Base-by-base conservation (phyloP, 306 rosid genomes). In the Inga oerstediana region DNA sequence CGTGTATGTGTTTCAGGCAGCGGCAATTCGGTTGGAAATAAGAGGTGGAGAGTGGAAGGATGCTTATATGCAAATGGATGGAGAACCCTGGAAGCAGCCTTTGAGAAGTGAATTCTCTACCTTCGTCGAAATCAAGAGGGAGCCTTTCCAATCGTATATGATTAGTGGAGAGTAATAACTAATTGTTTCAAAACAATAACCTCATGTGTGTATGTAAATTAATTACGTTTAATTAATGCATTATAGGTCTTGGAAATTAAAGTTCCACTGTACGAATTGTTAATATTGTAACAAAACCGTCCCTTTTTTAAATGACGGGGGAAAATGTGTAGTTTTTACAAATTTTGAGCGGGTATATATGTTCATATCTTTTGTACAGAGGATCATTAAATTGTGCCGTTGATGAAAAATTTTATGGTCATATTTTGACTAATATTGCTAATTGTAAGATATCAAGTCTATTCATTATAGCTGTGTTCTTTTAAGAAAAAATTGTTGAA, bases 11-110 rank as follows among this genome's bases (percentile, higher is more conserved):
- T 70, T 84, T 82, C 87, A 96, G 99, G 99, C 98, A 37, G 89
- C 99, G 27, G 97, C 97, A 46, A 88, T 97, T 71, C 93, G 97
- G 45, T 84, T 97, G 82, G 99, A 94, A 86, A 72, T 94, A 65
- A 90, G 98, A 87, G 99, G 99, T 46, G 99, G 97, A 56, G 94
- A 88, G 80, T 97, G 98, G 99, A 91, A 75, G 87, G 82, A 92
- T 73, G 86, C 87, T 20, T 94, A 90, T 78, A 72, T 97, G 92
- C 99, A 97, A 86, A 91, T 97, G 98, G 99, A 97, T 58, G 99
- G 99, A 67, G 99, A 97, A 76, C 99, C 99, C 49, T 97, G 99
- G 99, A 94, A 94, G 82, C 99, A 94, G 86, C 94, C 94, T 65
- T 64, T 91, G 89, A 88, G 77, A 84, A 83, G 88, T 56, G 91